phyloP scores from a whole-genome alignment of 768 basidiomycete species.

The Clitopilus hobsonii region DNA sequence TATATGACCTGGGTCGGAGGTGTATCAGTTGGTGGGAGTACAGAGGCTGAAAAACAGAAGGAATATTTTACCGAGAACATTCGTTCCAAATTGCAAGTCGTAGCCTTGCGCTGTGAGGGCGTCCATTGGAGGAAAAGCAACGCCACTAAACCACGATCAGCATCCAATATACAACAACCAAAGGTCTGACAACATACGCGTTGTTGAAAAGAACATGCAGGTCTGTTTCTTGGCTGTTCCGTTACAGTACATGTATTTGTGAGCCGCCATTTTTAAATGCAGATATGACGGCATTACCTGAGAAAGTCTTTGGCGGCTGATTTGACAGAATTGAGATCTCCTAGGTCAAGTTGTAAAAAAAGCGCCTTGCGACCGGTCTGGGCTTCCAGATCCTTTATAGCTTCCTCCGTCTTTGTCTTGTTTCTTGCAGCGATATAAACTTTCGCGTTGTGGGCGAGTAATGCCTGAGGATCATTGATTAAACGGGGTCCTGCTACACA shows the following conservation, averaged over 20 bases:
- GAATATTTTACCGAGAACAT: constrained; percentile 52
- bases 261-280: too few relatives aligned
- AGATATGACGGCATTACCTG: too few relatives aligned
- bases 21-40: too few relatives aligned
- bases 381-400: constrained; percentile 49
- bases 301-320: constrained; percentile 35
- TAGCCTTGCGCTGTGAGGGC: constrained; percentile 47
- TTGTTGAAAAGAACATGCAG: constrained; percentile 48
- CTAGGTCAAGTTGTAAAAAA: constrained; percentile 39
- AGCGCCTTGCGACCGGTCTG: constrained; percentile 41
- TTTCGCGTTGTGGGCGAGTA: constrained; percentile 56
- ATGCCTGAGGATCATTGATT: too few relatives aligned
- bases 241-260: too few relatives aligned
- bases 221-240: constrained; percentile 36
- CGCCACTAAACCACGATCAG: constrained; percentile 29
- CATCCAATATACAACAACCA: too few relatives aligned
- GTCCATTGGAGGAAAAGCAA: constrained; percentile 40
- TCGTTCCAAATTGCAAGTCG: constrained; percentile 55
- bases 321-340: constrained; percentile 35
- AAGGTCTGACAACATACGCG: constrained; percentile 29
- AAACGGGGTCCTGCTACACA: too few relatives aligned
- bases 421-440: constrained; percentile 60
- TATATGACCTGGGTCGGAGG: constrained; percentile 44
- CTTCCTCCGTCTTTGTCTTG: constrained; percentile 36
- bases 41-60: too few relatives aligned